These are phyloP conservation scores for Podochytrium sp. DNA, from an alignment of 192 early-diverging fungal genomes.

Conservation along the genomic window DNA sequence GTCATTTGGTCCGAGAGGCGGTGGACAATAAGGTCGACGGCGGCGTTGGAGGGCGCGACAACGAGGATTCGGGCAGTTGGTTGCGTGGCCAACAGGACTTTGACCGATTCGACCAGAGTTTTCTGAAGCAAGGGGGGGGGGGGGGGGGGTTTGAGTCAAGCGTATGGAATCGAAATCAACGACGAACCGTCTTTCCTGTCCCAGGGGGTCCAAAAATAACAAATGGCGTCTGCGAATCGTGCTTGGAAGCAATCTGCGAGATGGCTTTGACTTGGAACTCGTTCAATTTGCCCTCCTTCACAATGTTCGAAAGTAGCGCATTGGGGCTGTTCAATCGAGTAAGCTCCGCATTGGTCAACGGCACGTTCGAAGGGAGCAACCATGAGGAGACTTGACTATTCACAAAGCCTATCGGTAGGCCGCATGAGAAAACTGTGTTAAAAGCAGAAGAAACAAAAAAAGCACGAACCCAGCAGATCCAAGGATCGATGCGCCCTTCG, in stretches of 20 bases:
- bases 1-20: constrained; percentile 14
- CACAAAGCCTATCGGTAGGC: background rate
- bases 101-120: constrained; percentile 21
- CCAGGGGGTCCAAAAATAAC: constrained; percentile 21
- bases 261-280: constrained; percentile 9
- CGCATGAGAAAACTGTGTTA: background rate
- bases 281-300: background rate
- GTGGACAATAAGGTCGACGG: constrained; percentile 22
- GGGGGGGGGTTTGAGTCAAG: background rate
- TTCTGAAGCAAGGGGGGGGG: background rate
- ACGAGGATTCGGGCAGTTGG: constrained; percentile 17
- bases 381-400: background rate
- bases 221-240: constrained; percentile 5
- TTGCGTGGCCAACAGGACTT: background rate
- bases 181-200: constrained; percentile 23
- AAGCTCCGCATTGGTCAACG: background rate
- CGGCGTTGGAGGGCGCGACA: constrained; percentile 22
- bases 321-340: background rate
- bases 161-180: background rate
- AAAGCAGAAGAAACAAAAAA: background rate
- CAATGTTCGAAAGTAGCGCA: background rate
- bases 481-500: constrained; percentile 6
- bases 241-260: background rate
- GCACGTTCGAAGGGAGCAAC: background rate
- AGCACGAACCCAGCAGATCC: background rate